Base-by-base conservation (phyloP, 805 yeast species). In the Priceomyces castillae region DNA sequence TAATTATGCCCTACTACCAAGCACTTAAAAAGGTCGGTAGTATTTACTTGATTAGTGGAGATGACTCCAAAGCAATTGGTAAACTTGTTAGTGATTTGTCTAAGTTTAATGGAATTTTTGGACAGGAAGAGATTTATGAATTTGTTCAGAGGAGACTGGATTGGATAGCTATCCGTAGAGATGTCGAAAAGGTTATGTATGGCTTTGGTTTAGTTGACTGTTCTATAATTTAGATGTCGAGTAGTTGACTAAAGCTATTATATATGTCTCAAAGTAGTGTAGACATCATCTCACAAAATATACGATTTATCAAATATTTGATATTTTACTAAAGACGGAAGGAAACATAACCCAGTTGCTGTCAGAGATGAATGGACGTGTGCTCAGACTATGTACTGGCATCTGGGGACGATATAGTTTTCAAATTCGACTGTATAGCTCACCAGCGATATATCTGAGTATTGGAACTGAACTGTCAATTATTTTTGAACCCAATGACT, bases 111-210 rank as follows among this genome's bases (percentile, higher is more conserved):
- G 97, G 97, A 1, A 80, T 92, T 3, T 85, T 92, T 57, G 80
- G 83, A 22, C 96, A 95, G 37, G 98, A 94, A 53, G 99, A 92
- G 53, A 84, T 92, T n/a, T 86, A 88, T 56, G 96, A 88, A 58
- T 86, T 90, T 64, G 94, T 90, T 4, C 90, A 86, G 51, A 70
- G 95, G 47, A 72, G 99, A 44, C 76, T 82, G 30, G 99, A 92
- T 61, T 92, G 99, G 99, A 65, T 77, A 0, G 57, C 67, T 30
- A 85, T 92, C 20, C 84, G 81, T 51, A 72, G 76, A 48, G 86
- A 85, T 46, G 97, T 92, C 7, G 98, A 92, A 62, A 88, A 84
- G 60, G 90, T 88, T n/a, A 86, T 94, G 82, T 94, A 90, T 57
- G 98, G 99, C 0, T 73, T 92, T 42, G 90, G 88, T 14, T 64